Conservation (phyloP, 2,329 filamentous ascomycete genomes). For the Ploettnerulaceae sp. region DNA sequence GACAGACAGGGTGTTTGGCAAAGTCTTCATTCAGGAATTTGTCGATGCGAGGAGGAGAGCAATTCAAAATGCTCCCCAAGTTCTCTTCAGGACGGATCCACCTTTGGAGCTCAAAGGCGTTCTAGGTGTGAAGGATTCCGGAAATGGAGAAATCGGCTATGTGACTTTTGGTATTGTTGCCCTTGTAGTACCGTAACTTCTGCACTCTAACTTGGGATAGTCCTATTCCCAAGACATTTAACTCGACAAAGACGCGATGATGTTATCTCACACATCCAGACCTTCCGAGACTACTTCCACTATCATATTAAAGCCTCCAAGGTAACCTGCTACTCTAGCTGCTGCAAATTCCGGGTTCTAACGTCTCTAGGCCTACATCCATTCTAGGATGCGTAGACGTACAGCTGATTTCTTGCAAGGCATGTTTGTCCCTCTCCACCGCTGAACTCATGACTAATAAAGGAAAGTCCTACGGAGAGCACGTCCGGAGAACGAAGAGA, state of each 20-base stretch:
- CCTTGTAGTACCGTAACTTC: too few species aligned
- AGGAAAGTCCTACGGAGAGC: constrained; percentile 83
- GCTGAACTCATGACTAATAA: constrained; percentile 34
- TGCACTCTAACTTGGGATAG: constrained; percentile 48
- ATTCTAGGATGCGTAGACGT: constrained; percentile 94
- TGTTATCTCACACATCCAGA: constrained; percentile 98
- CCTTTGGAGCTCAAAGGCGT: constrained; percentile 86
- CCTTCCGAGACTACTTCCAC: constrained; percentile 99
- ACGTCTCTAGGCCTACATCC: constrained; percentile 73
- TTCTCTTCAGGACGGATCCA: constrained; percentile 91
- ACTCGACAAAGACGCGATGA: constrained; percentile 86
- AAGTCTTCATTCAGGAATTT: constrained; percentile 98
- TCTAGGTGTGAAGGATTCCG: constrained; percentile 70
- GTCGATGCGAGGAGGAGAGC: constrained; percentile 91
- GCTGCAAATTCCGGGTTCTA: constrained; percentile 8
- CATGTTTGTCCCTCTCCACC: constrained; percentile 39
- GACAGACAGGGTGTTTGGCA: constrained; percentile 94
- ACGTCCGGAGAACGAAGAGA: constrained; percentile 91
- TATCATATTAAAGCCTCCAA: constrained; percentile 99
- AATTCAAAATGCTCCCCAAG: constrained; percentile 97
- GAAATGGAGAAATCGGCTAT: constrained; percentile 86
- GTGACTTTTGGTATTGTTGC: constrained; percentile 82
- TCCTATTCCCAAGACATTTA: constrained; percentile 92
- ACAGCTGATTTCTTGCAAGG: constrained; percentile 98
- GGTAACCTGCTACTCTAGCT: constrained; percentile 37